Base-by-base conservation (phyloP, 2,329 filamentous ascomycete species). In the Ceratocystis diversiconidia region DNA sequence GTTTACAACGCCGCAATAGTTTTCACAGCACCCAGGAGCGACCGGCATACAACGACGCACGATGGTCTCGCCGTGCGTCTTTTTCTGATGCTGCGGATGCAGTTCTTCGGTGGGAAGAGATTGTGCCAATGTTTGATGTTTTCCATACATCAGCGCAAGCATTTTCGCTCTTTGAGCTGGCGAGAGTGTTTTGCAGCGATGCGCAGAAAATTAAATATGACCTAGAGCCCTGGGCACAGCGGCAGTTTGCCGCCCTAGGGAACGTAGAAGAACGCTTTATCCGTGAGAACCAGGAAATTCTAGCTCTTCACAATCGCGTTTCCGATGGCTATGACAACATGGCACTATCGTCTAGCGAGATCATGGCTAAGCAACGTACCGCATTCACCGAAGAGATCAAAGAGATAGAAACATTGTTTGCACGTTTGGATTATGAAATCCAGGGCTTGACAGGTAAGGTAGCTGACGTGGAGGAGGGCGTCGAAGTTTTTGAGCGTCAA, bases 401-500 rank as follows among this genome's bases (percentile, higher is more conserved):
- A 73, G 89, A 94, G 69, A 80, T 96, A 15, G 91, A 95, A 73
- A 82, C 87, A 25, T 78, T 95, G 48, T 85, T 87, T 2, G 90
- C 90, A 22, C 92, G 92, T 74, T 79, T 97, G 65, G 92, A 97
- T 71, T 97, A 97, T 74, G 92, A 96, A 77, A 86, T 96, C 68
- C 84, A 87, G 67, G 85, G 85, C 17, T 78, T 97, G n/a, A 80
- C 85, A 61, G 85, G 86, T 61, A 90, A 90, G 71, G 87, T 96
- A 8, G 82, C 89, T 70, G 92, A 97, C 72, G 88, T 96, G 7
- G 91, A 96, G 72, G 88, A 90, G 68, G 89, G 88, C 0, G 84
- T 95, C 0, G 77, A 76, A 10, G 87, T 91, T 68, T 95, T 95
- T 73, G 89, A 92, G 74, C 80, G 83, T 61, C 88, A 92, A 73